Evolutionary conservation across 805 yeast species (phyloP).

Genomic region (Candida khao-thaluensis): DNA sequence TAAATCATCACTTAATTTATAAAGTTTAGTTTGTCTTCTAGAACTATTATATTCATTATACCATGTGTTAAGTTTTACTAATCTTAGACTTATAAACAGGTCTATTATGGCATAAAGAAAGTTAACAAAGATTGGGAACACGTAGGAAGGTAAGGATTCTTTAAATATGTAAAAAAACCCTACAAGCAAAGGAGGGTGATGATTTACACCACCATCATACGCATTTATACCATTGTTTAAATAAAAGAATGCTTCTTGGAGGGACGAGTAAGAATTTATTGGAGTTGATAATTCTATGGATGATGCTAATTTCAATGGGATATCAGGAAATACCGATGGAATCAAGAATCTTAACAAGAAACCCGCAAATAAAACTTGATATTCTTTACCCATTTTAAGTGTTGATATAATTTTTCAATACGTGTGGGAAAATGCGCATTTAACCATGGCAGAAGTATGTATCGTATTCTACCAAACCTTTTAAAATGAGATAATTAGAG

Average conservation of each 20-base stretch:
- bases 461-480: too few species aligned
- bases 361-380: constrained; percentile 19
- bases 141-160: constrained; percentile 15
- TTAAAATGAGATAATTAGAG: not conserved
- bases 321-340: constrained; percentile 34
- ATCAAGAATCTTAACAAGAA: constrained; percentile 32
- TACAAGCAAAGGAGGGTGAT: constrained; percentile 78
- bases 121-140: constrained; percentile 24
- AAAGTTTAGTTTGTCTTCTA: constrained; percentile 17
- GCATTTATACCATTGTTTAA: constrained; percentile 56
- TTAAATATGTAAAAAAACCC: constrained; percentile 44
- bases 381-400: not conserved
- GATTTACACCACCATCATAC: constrained; percentile 83
- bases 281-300: constrained; percentile 72
- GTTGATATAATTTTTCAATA: not conserved
- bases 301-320: constrained; percentile 27
- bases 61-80: constrained; percentile 51
- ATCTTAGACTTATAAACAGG: constrained; percentile 50
- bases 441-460: constrained; percentile 9
- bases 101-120: constrained; percentile 61
- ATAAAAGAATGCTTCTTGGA: constrained; percentile 51
- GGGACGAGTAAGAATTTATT: constrained; percentile 59
- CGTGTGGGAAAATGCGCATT: constrained; percentile 7
- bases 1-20: constrained; percentile 38
- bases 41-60: constrained; percentile 25